These are phyloP conservation scores for Lasiodiplodia theobromae DNA, from an alignment of 2,329 filamentous ascomycete species.

Conservation along the genomic window DNA sequence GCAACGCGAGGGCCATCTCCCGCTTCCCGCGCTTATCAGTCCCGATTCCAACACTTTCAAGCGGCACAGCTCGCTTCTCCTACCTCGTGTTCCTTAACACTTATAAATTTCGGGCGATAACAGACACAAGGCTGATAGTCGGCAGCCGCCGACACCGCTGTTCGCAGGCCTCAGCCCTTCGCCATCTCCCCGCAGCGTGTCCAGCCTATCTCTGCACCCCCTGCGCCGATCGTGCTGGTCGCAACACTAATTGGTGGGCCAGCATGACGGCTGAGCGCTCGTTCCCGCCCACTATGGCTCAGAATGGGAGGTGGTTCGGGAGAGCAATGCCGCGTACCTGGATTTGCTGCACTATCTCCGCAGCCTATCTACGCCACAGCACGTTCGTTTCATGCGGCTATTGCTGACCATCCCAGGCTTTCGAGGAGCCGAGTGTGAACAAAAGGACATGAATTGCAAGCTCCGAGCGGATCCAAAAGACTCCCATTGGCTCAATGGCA, in stretches of 20 bases:
- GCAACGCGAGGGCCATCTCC: not conserved
- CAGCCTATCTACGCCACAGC: constrained; percentile 10
- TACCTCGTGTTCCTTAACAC: not conserved
- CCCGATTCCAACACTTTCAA: not conserved
- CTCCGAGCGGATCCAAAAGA: not conserved
- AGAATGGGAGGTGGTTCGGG: constrained; percentile 1
- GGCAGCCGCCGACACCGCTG: not conserved
- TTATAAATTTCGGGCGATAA: not conserved
- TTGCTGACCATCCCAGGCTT: not conserved
- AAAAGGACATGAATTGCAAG: not conserved
- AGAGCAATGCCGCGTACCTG: constrained; percentile 8
- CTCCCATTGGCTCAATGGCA: not conserved
- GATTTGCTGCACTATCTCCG: not conserved
- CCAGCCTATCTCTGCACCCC: constrained; percentile 2
- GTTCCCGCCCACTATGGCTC: not conserved
- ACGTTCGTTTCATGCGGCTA: not conserved
- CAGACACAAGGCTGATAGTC: not conserved
- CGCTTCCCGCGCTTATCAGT: not conserved
- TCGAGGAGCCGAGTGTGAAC: not conserved
- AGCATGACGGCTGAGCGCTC: no score
- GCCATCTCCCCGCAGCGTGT: not conserved
- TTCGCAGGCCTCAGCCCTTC: not conserved
- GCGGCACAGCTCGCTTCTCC: not conserved
- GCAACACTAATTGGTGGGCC: not conserved
- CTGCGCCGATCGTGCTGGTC: not conserved